A percentile compares a stretch with the other conserved stretches of the same genome.
These are phyloP conservation scores for Uronychia binucleata DNA, from an alignment of 73 alveolate species.

Conservation along the genomic window DNA sequence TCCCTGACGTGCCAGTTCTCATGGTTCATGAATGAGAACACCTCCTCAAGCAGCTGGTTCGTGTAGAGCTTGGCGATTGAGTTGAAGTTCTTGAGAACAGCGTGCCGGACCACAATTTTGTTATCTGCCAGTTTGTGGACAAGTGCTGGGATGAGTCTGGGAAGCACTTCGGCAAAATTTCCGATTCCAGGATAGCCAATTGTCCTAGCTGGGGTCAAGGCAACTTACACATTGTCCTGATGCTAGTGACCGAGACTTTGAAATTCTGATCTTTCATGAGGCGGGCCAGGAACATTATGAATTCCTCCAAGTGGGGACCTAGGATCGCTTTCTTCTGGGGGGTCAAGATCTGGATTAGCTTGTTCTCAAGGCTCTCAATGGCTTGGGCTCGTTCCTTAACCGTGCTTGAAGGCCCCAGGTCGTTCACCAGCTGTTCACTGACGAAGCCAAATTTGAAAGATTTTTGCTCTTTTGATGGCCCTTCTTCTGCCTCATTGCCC, in stretches of 20 bases:
- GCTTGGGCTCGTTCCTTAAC: neutral
- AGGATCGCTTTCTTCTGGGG: neutral
- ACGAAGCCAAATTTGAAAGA: neutral
- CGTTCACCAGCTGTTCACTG: neutral
- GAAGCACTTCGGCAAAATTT: neutral
- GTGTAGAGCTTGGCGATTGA: neutral
- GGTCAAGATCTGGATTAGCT: neutral
- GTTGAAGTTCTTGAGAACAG: conserved; percentile 33
- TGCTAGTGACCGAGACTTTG: conserved; percentile 26
- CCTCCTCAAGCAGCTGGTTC: neutral
- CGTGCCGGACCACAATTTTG: conserved; percentile 56
- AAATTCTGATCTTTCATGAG: neutral
- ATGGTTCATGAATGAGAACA: conserved; percentile 26
- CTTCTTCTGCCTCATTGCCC: neutral
- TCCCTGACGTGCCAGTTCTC: conserved; percentile 71
- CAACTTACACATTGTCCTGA: neutral
- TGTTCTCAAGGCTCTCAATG: neutral
- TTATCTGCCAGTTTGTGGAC: conserved; percentile 53
- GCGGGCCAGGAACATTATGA: neutral
- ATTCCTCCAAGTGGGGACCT: neutral
- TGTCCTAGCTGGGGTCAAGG: neutral
- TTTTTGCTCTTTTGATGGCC: neutral
- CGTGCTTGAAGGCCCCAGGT: neutral
- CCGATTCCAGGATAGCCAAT: neutral
- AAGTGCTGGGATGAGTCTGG: neutral